phyloP scores from a whole-genome alignment of 805 yeast genomes.

The Ascoidea tarda region DNA sequence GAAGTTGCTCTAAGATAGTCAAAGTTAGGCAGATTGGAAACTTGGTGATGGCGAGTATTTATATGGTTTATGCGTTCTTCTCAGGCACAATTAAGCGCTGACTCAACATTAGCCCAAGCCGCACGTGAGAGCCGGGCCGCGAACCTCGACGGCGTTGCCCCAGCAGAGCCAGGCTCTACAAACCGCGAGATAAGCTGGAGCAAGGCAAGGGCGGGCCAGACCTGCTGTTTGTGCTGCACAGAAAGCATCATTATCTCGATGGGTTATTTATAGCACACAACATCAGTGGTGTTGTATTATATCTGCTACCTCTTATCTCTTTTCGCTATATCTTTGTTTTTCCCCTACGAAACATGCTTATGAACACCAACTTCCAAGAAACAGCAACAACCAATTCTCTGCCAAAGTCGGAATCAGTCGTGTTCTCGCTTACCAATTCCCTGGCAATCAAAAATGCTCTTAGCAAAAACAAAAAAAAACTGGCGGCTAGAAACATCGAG shows the following conservation, averaged over 20 bases:
- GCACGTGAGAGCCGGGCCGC: neutral
- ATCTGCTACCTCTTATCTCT: too few relatives aligned
- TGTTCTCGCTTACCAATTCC: slow-evolving; percentile 20
- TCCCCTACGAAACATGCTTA: too few relatives aligned
- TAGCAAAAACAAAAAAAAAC: slow-evolving; percentile 25
- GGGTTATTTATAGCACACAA: too few relatives aligned
- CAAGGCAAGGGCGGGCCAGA: neutral
- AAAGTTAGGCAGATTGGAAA: too few relatives aligned
- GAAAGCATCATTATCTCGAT: too few relatives aligned
- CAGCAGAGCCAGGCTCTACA: too few relatives aligned
- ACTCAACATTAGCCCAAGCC: neutral
- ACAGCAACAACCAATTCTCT: slow-evolving; percentile 9
- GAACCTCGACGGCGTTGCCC: neutral
- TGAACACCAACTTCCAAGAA: neutral
- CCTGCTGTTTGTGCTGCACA: too few relatives aligned
- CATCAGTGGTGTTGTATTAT: too few relatives aligned
- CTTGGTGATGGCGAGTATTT: neutral
- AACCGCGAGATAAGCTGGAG: neutral
- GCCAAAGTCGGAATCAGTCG: slow-evolving; percentile 16
- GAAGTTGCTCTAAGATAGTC: too few relatives aligned
- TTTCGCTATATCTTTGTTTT: too few relatives aligned
- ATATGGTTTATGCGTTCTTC: neutral
- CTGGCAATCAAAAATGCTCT: slow-evolving; percentile 45
- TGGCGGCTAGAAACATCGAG: slow-evolving; percentile 32
- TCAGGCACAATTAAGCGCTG: neutral